A percentile compares a stretch with the other conserved stretches of the same genome.
phyloP scores from a whole-genome alignment of 192 early-diverging fungal species.

The Linnemannia exigua region DNA sequence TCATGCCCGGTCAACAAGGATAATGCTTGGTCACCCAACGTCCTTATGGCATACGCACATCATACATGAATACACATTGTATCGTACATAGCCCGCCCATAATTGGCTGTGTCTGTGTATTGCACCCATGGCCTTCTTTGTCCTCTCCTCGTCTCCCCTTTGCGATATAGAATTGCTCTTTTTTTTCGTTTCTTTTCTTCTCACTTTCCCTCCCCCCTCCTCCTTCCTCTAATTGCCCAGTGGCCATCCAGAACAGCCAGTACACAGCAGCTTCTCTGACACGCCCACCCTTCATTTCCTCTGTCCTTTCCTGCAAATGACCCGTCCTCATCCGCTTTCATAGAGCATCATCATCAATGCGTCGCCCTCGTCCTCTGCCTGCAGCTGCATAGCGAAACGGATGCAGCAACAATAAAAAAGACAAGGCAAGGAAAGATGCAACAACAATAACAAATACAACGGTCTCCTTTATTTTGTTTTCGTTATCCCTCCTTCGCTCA shows the following conservation, averaged over 20 bases:
- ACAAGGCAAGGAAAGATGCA: not conserved
- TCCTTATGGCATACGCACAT: too few relatives aligned
- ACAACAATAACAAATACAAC: not conserved
- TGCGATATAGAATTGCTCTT: too few relatives aligned
- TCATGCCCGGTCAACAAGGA: too few relatives aligned
- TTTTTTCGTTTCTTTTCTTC: too few relatives aligned
- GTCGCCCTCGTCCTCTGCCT: not conserved
- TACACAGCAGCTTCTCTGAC: conserved; percentile 1
- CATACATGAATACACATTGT: too few relatives aligned
- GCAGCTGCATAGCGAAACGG: conserved; percentile 10
- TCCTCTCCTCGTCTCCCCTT: too few relatives aligned
- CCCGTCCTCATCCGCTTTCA: not conserved
- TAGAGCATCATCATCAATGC: not conserved
- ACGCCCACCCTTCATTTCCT: not conserved
- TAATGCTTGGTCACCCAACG: too few relatives aligned
- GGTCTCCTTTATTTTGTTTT: not conserved
- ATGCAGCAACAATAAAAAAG: not conserved
- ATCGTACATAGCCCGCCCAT: too few relatives aligned
- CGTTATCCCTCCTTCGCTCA: not conserved
- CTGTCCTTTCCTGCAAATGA: not conserved
- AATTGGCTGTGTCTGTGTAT: too few relatives aligned
- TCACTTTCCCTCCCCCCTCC: too few relatives aligned
- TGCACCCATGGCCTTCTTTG: too few relatives aligned
- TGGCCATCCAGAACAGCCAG: not conserved
- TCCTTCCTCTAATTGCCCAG: not conserved